These are phyloP conservation scores for Huntiella omanensis DNA, from an alignment of 2,329 filamentous ascomycete species.

Conservation along the genomic window DNA sequence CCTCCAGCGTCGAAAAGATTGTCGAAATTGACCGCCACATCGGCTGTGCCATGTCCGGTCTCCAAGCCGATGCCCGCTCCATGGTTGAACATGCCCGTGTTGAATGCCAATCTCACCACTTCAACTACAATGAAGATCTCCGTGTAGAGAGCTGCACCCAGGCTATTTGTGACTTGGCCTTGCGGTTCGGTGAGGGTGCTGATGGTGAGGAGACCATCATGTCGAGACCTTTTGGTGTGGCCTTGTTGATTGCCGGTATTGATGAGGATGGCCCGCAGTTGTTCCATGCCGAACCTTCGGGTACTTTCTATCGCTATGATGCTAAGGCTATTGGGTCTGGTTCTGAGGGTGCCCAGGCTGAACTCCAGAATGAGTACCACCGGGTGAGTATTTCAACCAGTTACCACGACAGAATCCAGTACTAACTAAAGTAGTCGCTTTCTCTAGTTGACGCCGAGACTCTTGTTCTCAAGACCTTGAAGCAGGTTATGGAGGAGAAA, in stretches of 20 bases:
- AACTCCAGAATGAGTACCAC: slow-evolving; percentile 97
- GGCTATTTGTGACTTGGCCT: slow-evolving; percentile 90
- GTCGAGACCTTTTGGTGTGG: slow-evolving; percentile 92
- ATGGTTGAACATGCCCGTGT: slow-evolving; percentile 98
- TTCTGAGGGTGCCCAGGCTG: slow-evolving; percentile 90
- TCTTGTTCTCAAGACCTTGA: slow-evolving; percentile 87
- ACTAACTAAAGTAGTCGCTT: slow-evolving; percentile 41
- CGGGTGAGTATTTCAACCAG: slow-evolving; percentile 33
- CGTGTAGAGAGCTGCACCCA: slow-evolving; percentile 96
- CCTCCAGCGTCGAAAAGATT: slow-evolving; percentile 97
- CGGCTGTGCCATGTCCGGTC: slow-evolving; percentile 93
- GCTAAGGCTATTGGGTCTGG: slow-evolving; percentile 97
- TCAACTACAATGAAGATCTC: slow-evolving; percentile 93
- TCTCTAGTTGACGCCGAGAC: slow-evolving; percentile 88
- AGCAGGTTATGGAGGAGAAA: slow-evolving; percentile 99
- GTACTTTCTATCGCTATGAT: slow-evolving; percentile 97
- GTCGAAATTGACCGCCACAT: slow-evolving; percentile 99
- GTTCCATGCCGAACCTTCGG: slow-evolving; percentile 95
- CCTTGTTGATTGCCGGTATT: slow-evolving; percentile 86
- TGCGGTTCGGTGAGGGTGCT: slow-evolving; percentile 92
- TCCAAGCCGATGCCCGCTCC: slow-evolving; percentile 91
- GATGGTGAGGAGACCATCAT: slow-evolving; percentile 98
- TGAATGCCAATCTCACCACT: slow-evolving; percentile 89
- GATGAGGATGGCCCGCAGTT: slow-evolving; percentile 93
- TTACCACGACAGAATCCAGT: background rate